Evolutionary conservation across 768 basidiomycete species (phyloP), one percentile per base, ranked within the genome.

Genomic region (Mycena capillaripes): DNA sequence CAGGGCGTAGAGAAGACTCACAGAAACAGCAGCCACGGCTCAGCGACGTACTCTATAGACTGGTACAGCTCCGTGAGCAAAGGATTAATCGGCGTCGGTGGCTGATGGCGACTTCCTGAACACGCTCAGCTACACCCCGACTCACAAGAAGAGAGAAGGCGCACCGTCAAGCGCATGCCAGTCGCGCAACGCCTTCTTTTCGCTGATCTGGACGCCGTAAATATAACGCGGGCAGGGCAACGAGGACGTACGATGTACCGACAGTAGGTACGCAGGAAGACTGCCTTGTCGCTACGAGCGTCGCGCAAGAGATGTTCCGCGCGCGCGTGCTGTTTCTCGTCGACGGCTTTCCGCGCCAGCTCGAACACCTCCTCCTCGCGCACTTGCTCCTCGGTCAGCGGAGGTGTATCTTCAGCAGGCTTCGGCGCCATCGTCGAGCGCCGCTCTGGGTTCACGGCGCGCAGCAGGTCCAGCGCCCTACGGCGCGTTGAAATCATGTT

Each of bases 11-110:
- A 38, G 66, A 52, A 48, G n/a, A 80, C 88, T 71, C 64, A 92
- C 92, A 93, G 77, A 76, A 92, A 93, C 25, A 92, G 77, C n/a
- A 91, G 78, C 83, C 89, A 93, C 3, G 91, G 90, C 74, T 93
- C 91, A 2, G 79, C 79, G 3, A 81, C 80, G 58, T 82, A 76
- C 42, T 86, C 82, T 11, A 92, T 85, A 27, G 84, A 79, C 44
- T 83, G 84, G 4, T 91, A 82, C 12, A 93, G 81, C 30, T 84
- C 83, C 17, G 84, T 74, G 4, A 90, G 76, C 21, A 80, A 80
- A 19, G 80, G 76, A 70, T 91, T 91, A n/a, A 86, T 80, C 8
- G 90, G 88, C 29, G 82, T 79, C 3, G 87, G 84, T 6, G 86
- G 85, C 70, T 89, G 87, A 57, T 86, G 82, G 23, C 87, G 86